Evolutionary conservation across 1,139 yeast genomes (phyloP).

Genomic region (Yamadazyma friedrichii): DNA sequence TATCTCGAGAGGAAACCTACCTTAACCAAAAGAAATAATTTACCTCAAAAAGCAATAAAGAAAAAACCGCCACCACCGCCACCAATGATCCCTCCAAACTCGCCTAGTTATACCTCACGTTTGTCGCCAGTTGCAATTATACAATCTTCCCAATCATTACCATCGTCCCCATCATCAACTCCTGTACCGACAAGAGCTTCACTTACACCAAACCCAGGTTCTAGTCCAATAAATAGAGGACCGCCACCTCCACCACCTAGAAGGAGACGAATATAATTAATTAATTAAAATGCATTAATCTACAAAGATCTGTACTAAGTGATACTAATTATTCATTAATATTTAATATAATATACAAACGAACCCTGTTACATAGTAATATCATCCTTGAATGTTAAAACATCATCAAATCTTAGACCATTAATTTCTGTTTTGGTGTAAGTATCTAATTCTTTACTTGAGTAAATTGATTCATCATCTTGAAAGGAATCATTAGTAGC

Average conservation of each 20-base stretch:
- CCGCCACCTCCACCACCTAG: slow-evolving; percentile 18
- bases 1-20: slow-evolving; percentile 19
- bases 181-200: slow-evolving; percentile 1
- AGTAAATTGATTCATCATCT: slow-evolving; percentile 30
- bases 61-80: slow-evolving; percentile 48
- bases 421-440: slow-evolving; percentile 60
- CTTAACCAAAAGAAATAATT: slow-evolving; percentile 15
- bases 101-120: slow-evolving; percentile 1
- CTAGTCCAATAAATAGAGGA: not conserved
- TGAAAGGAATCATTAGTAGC: slow-evolving; percentile 49
- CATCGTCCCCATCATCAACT: slow-evolving; percentile 5
- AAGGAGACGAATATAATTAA: slow-evolving; percentile 10
- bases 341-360: not conserved
- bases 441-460: slow-evolving; percentile 39
- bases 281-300: slow-evolving; percentile 1
- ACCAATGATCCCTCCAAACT: slow-evolving; percentile 17
- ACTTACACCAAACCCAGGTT: slow-evolving; percentile 3
- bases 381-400: slow-evolving; percentile 68
- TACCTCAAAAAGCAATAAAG: slow-evolving; percentile 28
- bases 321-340: not conserved
- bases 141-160: slow-evolving; percentile 2
- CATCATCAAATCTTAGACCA: slow-evolving; percentile 67
- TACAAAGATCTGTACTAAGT: not conserved
- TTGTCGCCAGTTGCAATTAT: not conserved
- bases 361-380: slow-evolving; percentile 50